phyloP scores from a whole-genome alignment of 768 basidiomycete genomes.

The Termitomyces sp. region DNA sequence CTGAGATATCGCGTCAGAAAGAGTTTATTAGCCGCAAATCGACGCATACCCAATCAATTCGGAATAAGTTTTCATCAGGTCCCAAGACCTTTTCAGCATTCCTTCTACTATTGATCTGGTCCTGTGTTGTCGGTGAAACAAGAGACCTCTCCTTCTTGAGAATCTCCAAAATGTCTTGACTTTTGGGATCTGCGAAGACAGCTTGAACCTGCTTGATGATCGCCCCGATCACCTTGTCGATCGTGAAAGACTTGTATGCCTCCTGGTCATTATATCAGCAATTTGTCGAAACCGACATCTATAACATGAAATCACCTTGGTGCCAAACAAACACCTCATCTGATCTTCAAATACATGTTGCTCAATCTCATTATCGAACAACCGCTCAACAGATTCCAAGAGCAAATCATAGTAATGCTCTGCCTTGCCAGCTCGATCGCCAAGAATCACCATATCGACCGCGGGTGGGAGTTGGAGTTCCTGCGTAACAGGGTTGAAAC shows the following conservation, averaged over 20 bases:
- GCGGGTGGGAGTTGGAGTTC: constrained; percentile 24
- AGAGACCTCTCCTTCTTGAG: constrained; percentile 65
- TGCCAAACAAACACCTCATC: constrained; percentile 82
- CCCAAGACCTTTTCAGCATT: constrained; percentile 67
- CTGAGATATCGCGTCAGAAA: constrained; percentile 26
- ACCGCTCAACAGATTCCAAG: constrained; percentile 80
- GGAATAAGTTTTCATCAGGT: constrained; percentile 74
- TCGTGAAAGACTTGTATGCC: constrained; percentile 86
- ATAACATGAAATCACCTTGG: constrained; percentile 41
- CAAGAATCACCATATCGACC: constrained; percentile 21
- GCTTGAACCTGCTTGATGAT: constrained; percentile 88
- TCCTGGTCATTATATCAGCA: constrained; percentile 33
- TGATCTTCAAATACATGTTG: constrained; percentile 86
- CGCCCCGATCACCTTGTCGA: constrained; percentile 85
- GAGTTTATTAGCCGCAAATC: not conserved
- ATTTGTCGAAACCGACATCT: not conserved
- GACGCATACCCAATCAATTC: constrained; percentile 67
- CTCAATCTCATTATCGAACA: constrained; percentile 93
- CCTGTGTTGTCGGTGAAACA: constrained; percentile 57
- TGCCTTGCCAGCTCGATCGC: constrained; percentile 37
- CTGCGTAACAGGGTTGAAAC: constrained; percentile 17
- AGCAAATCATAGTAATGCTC: constrained; percentile 78
- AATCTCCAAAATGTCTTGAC: constrained; percentile 66
- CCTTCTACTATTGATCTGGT: constrained; percentile 61
- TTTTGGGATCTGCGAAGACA: constrained; percentile 62